phyloP scores from a whole-genome alignment of 2,329 filamentous ascomycete genomes.

The Karstenula rhodostoma region DNA sequence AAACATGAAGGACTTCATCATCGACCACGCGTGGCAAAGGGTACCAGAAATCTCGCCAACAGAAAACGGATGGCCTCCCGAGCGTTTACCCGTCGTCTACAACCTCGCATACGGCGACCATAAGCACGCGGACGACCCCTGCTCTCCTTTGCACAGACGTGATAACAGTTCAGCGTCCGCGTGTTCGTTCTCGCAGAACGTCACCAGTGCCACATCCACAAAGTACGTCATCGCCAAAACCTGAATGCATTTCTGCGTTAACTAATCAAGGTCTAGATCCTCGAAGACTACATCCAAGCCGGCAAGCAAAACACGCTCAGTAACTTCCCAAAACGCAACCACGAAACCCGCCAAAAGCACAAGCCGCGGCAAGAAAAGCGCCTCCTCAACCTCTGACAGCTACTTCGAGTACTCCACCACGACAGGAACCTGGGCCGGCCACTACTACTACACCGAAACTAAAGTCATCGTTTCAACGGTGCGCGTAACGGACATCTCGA shows the following conservation, averaged over 20 bases:
- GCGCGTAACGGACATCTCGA: no score
- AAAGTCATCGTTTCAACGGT: no score
- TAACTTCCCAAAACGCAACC: not conserved
- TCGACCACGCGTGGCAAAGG: slow-evolving; percentile 13
- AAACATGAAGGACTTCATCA: slow-evolving; percentile 15
- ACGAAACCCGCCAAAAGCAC: not conserved
- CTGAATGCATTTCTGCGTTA: not conserved
- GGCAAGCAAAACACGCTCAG: not conserved
- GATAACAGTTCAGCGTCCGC: not conserved
- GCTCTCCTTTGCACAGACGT: not conserved
- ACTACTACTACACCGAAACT: no score
- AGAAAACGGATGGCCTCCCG: not conserved
- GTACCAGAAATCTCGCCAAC: not conserved
- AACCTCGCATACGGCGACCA: slow-evolving; percentile 2
- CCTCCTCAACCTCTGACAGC: not conserved
- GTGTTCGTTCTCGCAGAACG: not conserved
- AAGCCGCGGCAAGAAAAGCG: not conserved
- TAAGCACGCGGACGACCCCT: not conserved
- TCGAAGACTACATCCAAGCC: not conserved
- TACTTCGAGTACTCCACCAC: not conserved
- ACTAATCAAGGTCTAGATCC: not conserved
- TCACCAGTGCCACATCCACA: not conserved
- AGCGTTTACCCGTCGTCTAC: not conserved
- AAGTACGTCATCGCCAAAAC: not conserved
- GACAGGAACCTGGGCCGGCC: not conserved